Base-by-base conservation (phyloP, 257 asterid species). In the Solanum bulbocastanum region DNA sequence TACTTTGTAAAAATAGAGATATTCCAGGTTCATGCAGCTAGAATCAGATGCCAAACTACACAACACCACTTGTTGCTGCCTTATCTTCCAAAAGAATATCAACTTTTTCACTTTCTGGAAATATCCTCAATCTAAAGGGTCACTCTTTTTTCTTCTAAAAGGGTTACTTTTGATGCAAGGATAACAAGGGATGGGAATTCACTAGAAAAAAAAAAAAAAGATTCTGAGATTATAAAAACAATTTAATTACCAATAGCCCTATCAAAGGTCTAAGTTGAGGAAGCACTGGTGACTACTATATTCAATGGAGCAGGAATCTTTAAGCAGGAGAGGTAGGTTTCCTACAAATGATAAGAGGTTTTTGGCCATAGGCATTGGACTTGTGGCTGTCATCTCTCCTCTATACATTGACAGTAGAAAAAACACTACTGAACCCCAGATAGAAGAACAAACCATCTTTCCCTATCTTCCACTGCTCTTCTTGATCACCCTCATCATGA, bases 341-440 rank as follows among this genome's bases (percentile, higher is more conserved):
- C 89, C 91, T 82, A 79, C 92, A 58, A 92, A 88, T 78, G 93
- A 94, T 56, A 89, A 86, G 88, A 88, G 88, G 90, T 87, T 93
- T 72, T 79, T 94, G 37, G 96, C 92, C 84, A 90, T 92, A 85
- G 93, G 89, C 11, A 85, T 94, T 8, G 91, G 92, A 15, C 71
- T 92, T 89, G 88, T 92, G 11, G 96, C 95, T 18, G 36, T 90
- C 6, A 86, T 93, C 56, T 94, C 95, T 36, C 96, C 96, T 33
- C 92, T 94, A 39, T 94, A 92, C 89, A 87, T 92, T 13, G 92
- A 94, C 75, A 89, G 93, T 60, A 68, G 84, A 58, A 86, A 85
- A 37, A 71, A 90, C 20, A 27, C 22, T 20, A 87, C 86, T 2
- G 94, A 93, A 86, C 87, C 90, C 27, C 94, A 91, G 44, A 83